Evolutionary conservation across 1,139 yeast genomes (phyloP), one percentile per base, ranked within the genome.

Genomic region (Hansenula sp.): DNA sequence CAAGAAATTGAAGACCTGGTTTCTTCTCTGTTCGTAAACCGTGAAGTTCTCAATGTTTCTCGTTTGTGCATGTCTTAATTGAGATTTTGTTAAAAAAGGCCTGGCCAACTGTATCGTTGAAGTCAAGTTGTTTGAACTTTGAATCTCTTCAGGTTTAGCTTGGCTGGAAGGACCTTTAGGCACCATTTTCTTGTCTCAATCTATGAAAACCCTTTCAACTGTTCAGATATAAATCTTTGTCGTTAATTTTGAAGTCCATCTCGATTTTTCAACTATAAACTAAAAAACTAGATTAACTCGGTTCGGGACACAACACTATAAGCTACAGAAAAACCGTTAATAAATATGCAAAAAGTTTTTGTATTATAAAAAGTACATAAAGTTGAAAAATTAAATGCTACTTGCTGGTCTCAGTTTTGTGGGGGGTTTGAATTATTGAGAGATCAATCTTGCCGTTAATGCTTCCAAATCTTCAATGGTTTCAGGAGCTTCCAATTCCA

Each of bases 391-490:
- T n/a, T n/a, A n/a, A n/a, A n/a, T n/a, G n/a, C n/a, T n/a, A n/a
- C n/a, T n/a, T n/a, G n/a, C n/a, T n/a, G n/a, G n/a, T n/a, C n/a
- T n/a, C n/a, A n/a, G n/a, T n/a, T n/a, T n/a, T n/a, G n/a, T n/a
- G n/a, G n/a, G n/a, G n/a, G n/a, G n/a, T n/a, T n/a, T n/a, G n/a
- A 21, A n/a, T 31, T 13, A 41, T 25, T 41, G 44, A 6, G 27
- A 36, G 36, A 76, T 59, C 58, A 93, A 79, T 62, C 77, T 78
- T 39, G 87, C 77, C 3, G 98, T 84, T 66, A 93, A 79, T 12
- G 95, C 90, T 71, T 93, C 99, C 66, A 93, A 76, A 60, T 93
- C 98, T 62, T 89, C 97, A 64, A 93, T 72, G 28, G 96, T 85
- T 57, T 88, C 87, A 18, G 97, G 97, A 59, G 84, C 88, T 53